Percentiles rank a stretch among this genome's conserved stretches.
Evolutionary conservation across 768 basidiomycete genomes (phyloP).

Genomic region (Kwoniella shandongensis): DNA sequence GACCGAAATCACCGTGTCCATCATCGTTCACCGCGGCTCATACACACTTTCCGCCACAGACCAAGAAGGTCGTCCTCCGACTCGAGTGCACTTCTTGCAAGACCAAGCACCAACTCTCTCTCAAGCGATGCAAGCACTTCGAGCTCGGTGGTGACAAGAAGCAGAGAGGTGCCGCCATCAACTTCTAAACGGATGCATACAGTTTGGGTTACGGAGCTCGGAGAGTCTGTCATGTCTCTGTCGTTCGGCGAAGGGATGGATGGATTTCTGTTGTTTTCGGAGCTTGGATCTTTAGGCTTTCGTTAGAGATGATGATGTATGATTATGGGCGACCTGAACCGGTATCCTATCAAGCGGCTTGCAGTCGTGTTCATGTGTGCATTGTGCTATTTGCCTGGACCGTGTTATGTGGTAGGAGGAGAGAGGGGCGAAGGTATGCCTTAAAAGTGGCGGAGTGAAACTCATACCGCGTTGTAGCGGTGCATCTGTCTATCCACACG

Average conservation of each 20-base stretch:
- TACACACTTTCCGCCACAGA: slow-evolving; percentile 49
- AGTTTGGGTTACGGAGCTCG: no score
- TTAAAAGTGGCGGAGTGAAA: no score
- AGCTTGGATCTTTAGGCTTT: not conserved
- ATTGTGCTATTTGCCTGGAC: no score
- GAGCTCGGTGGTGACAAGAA: slow-evolving; percentile 99
- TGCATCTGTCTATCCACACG: no score
- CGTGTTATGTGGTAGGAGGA: no score
- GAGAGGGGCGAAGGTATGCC: no score
- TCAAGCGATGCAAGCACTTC: slow-evolving; percentile 99
- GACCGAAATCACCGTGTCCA: not conserved
- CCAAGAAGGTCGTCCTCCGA: slow-evolving; percentile 98
- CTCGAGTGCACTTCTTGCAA: slow-evolving; percentile 98
- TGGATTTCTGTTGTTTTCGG: not conserved
- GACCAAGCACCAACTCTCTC: slow-evolving; percentile 91
- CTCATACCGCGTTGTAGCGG: no score
- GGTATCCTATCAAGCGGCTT: no score
- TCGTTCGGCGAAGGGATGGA: slow-evolving; percentile 2
- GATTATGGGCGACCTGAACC: not conserved
- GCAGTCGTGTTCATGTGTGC: no score
- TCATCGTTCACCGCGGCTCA: not conserved
- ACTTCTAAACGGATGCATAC: slow-evolving; percentile 24
- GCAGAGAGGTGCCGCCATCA: slow-evolving; percentile 58
- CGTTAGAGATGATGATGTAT: not conserved
- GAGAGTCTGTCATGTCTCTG: no score